Percentiles rank a stretch among this genome's conserved stretches.
Conservation (phyloP, 2,329 filamentous ascomycete genomes). For the Aspergillus latus region DNA sequence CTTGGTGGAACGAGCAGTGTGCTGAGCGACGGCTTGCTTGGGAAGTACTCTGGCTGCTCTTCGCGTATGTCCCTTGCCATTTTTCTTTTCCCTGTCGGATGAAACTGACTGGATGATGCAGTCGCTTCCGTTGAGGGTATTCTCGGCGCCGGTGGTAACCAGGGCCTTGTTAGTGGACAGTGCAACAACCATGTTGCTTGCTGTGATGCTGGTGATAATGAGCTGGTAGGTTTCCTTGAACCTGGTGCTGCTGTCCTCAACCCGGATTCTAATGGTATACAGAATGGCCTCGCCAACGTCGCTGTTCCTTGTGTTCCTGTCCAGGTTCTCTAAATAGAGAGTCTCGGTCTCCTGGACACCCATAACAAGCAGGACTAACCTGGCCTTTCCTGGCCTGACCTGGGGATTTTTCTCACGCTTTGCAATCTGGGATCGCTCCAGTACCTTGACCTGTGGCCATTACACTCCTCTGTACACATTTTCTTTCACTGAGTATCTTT, state of each 20-base stretch:
- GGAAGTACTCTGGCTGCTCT: conserved; percentile 8
- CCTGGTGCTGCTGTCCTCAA: background rate
- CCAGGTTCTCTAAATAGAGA: background rate
- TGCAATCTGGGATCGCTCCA: too few relatives aligned
- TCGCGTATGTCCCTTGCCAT: conserved; percentile 2
- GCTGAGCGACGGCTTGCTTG: background rate
- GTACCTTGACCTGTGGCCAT: too few relatives aligned
- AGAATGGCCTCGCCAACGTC: conserved; percentile 2
- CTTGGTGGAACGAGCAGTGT: background rate
- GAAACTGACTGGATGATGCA: background rate
- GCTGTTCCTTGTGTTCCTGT: background rate
- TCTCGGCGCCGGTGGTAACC: background rate
- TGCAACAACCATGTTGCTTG: conserved; percentile 17
- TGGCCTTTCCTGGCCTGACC: too few relatives aligned
- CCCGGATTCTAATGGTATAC: background rate
- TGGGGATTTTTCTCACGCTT: too few relatives aligned
- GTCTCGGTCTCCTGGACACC: too few relatives aligned
- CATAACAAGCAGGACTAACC: too few relatives aligned
- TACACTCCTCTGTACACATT: too few relatives aligned
- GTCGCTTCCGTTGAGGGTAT: background rate
- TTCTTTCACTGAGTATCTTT: too few relatives aligned
- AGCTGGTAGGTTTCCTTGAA: background rate
- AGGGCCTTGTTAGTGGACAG: background rate
- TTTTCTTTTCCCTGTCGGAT: background rate
- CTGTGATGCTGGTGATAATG: conserved; percentile 6